Evolutionary conservation across 495 filamentous ascomycete species (phyloP).

Genomic region (Aspergillus cavernicola): DNA sequence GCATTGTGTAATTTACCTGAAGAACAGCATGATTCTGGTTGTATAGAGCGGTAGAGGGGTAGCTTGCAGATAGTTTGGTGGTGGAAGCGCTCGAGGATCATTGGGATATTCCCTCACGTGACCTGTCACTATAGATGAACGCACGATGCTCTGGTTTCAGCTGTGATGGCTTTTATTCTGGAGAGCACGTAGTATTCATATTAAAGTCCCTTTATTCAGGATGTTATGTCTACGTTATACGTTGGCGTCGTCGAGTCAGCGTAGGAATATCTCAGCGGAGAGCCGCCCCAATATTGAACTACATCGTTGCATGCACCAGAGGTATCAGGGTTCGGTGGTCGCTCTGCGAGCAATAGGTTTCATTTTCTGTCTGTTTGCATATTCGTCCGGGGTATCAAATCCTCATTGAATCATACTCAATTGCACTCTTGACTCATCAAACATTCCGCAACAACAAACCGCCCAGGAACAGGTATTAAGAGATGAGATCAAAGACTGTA

Average conservation of each 20-base stretch:
- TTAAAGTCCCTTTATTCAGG: too few relatives aligned
- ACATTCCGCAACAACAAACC: neutral
- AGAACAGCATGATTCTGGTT: slow-evolving; percentile 44
- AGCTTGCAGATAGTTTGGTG: neutral
- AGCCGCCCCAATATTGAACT: too few relatives aligned
- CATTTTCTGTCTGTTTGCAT: neutral
- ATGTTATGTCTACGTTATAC: too few relatives aligned
- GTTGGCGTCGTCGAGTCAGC: too few relatives aligned
- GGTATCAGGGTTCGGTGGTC: neutral
- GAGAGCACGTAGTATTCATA: too few relatives aligned
- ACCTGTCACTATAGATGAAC: neutral
- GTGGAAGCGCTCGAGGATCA: neutral
- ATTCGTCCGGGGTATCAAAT: neutral
- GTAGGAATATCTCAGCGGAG: too few relatives aligned
- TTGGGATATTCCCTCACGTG: neutral
- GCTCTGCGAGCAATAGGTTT: neutral
- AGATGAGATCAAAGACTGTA: neutral
- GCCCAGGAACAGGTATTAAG: neutral
- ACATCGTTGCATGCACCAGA: too few relatives aligned
- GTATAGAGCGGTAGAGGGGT: slow-evolving; percentile 1
- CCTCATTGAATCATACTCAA: neutral
- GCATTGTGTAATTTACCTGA: slow-evolving; percentile 31
- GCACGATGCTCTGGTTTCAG: too few relatives aligned
- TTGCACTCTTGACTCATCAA: neutral
- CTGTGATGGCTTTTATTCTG: too few relatives aligned